phyloP scores from a whole-genome alignment of 2,329 filamentous ascomycete genomes.

The Paracoccidioides brasiliensis region DNA sequence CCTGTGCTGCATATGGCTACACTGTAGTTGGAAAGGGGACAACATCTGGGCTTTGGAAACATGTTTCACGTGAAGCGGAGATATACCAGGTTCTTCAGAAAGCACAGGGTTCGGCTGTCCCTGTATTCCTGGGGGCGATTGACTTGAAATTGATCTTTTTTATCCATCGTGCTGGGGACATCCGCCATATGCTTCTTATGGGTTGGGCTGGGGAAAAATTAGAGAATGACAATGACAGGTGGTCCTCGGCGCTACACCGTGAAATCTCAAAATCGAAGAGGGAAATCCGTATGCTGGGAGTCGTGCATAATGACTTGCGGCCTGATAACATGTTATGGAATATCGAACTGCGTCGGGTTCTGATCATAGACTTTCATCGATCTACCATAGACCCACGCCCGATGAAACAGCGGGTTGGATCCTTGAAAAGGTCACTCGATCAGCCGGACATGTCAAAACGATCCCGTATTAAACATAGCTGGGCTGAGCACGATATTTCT shows the following conservation, averaged over 20 bases:
- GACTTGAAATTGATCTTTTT: constrained; percentile 14
- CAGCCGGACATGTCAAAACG: background rate
- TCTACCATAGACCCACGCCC: constrained; percentile 8
- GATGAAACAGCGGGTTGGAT: background rate
- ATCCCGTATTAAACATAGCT: background rate
- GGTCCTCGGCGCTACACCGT: background rate
- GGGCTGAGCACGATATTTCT: background rate
- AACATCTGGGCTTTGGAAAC: no score
- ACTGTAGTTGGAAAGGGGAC: no score
- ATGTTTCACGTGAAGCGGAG: no score
- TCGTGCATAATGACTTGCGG: constrained; percentile 4
- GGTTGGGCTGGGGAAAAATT: constrained; percentile 15
- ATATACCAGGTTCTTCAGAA: no score
- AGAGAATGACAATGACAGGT: background rate
- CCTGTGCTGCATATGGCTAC: constrained; percentile 7
- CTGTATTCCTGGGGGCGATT: no score
- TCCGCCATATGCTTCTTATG: constrained; percentile 21
- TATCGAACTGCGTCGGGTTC: constrained; percentile 12
- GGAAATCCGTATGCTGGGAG: background rate
- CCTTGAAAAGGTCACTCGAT: background rate
- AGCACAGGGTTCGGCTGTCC: no score
- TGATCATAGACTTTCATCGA: constrained; percentile 17
- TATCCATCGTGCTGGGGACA: constrained; percentile 17
- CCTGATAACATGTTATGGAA: constrained; percentile 17
- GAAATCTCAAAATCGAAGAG: background rate